phyloP scores from a whole-genome alignment of 371 early-diverging fungal genomes.

The Amoeboaphelidium protococcarum region DNA sequence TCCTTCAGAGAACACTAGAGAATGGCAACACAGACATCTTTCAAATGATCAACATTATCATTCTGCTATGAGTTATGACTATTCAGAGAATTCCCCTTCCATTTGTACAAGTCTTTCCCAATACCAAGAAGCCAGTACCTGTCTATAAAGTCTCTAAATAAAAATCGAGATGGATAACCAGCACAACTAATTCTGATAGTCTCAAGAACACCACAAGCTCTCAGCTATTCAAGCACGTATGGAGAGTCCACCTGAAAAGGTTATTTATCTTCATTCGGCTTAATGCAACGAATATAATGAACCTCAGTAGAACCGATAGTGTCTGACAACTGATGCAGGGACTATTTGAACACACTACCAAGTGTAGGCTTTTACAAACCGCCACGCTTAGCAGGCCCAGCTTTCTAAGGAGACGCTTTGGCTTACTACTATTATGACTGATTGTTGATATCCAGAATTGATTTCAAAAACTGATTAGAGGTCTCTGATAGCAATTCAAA shows the following conservation, averaged over 20 bases:
- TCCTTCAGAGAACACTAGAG: constrained; percentile 37
- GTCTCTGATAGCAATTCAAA: constrained; percentile 21
- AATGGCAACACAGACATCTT: constrained; percentile 20
- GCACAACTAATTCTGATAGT: constrained; percentile 96
- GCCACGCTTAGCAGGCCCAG: too few relatives aligned
- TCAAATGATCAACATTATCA: constrained; percentile 20
- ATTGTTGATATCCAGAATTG: background rate
- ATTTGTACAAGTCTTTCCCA: constrained; percentile 25
- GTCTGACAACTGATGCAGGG: constrained; percentile 69
- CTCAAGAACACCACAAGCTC: constrained; percentile 97
- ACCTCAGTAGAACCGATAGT: constrained; percentile 75
- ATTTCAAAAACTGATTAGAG: too few relatives aligned
- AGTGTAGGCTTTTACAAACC: constrained; percentile 76
- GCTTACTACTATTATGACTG: background rate
- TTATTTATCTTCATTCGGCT: constrained; percentile 29
- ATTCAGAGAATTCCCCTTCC: constrained; percentile 20
- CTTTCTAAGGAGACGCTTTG: background rate
- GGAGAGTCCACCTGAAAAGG: constrained; percentile 60
- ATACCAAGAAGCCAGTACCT: constrained; percentile 31
- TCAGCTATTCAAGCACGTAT: constrained; percentile 75
- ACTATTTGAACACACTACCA: constrained; percentile 58
- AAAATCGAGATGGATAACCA: constrained; percentile 88
- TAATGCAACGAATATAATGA: constrained; percentile 50
- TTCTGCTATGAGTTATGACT: too few relatives aligned
- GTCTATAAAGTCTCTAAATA: constrained; percentile 73